Conservation (phyloP, 2,329 filamentous ascomycete species). For the Grosmannia serpens region DNA sequence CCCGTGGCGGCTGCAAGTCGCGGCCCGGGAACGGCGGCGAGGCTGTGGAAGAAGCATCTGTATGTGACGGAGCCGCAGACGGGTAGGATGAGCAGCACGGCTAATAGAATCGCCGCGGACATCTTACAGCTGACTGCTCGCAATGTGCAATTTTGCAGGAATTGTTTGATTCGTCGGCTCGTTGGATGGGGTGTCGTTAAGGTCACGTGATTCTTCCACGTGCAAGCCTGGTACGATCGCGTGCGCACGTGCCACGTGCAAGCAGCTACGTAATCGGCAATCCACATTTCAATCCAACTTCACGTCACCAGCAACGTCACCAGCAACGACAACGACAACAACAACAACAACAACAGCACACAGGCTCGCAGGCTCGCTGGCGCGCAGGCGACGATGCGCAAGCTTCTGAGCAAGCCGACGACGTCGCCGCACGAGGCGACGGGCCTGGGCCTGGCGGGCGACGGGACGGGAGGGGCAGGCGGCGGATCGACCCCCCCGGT, state of each 20-base stretch:
- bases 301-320: no score
- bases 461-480: background rate
- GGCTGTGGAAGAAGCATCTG: constrained; percentile 30
- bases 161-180: no score
- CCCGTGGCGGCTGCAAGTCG: constrained; percentile 33
- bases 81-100: background rate
- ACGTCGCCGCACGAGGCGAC: constrained; percentile 34
- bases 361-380: no score
- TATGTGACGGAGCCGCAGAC: constrained; percentile 12
- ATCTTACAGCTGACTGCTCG: no score
- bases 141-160: background rate
- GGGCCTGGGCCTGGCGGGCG: constrained; percentile 28
- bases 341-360: background rate
- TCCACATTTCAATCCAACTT: no score
- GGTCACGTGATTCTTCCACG: no score
- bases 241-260: no score
- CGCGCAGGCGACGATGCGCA: constrained; percentile 31
- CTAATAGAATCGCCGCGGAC: no score
- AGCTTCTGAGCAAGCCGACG: constrained; percentile 44
- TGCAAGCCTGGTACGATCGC: no score
- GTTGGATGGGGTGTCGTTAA: no score
- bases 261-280: no score
- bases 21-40: constrained; percentile 35
- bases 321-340: no score
- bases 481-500: constrained; percentile 28